These are phyloP conservation scores for Ceratonia siliqua DNA, from an alignment of 306 rosid species.

Conservation along the genomic window DNA sequence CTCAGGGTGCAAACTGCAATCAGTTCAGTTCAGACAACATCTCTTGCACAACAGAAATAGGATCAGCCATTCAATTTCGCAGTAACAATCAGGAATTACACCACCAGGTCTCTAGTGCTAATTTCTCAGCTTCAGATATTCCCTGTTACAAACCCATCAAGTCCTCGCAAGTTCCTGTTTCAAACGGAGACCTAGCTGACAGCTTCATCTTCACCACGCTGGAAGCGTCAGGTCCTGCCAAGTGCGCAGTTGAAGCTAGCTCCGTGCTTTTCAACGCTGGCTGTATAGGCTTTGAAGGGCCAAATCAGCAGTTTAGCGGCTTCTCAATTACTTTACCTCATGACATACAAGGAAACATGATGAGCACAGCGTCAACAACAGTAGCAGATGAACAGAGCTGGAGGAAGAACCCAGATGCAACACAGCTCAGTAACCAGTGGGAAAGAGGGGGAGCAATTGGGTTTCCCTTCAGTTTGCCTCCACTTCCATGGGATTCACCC, in stretches of 20 bases:
- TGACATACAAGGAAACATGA: conserved; percentile 43
- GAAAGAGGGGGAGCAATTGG: conserved; percentile 46
- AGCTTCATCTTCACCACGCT: conserved; percentile 50
- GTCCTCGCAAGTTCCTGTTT: conserved; percentile 31
- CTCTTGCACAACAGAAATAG: conserved; percentile 50
- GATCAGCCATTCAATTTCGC: conserved; percentile 38
- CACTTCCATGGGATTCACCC: conserved; percentile 55
- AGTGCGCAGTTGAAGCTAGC: conserved; percentile 36
- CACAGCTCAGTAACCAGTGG: conserved; percentile 37
- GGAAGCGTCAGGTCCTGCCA: conserved; percentile 44
- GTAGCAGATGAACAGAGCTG: conserved; percentile 33
- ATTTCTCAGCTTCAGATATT: conserved; percentile 41
- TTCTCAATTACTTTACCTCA: conserved; percentile 51
- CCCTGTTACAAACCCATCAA: conserved; percentile 46
- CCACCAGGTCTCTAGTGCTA: conserved; percentile 28
- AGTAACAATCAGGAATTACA: conserved; percentile 32
- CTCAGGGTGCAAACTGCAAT: conserved; percentile 35
- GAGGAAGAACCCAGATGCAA: conserved; percentile 27
- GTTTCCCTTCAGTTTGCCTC: conserved; percentile 68
- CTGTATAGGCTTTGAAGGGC: conserved; percentile 50
- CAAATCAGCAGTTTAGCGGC: conserved; percentile 43
- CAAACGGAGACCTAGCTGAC: conserved; percentile 42
- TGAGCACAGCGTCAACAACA: conserved; percentile 2
- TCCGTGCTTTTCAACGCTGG: conserved; percentile 47
- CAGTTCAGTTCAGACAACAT: conserved; percentile 48